These are phyloP conservation scores for Lipomyces kockii DNA, from an alignment of 805 yeast species.

Conservation along the genomic window DNA sequence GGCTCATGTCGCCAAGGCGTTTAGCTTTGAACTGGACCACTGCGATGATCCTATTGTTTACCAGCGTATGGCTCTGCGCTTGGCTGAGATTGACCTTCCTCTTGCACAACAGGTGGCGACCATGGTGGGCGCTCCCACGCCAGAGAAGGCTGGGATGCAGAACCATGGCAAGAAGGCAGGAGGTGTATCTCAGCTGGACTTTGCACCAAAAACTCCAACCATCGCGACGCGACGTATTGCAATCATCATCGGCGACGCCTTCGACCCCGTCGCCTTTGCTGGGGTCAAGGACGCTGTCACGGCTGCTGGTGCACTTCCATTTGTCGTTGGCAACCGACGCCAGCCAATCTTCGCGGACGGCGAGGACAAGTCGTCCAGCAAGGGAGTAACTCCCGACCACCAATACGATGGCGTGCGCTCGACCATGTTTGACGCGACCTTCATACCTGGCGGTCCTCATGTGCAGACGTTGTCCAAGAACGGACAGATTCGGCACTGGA, in stretches of 20 bases:
- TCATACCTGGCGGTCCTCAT: constrained; percentile 15
- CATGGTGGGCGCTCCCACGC: constrained; percentile 13
- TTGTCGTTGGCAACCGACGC: constrained; percentile 6
- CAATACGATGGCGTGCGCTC: constrained; percentile 10
- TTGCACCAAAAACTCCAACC: neutral
- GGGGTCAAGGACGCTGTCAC: neutral
- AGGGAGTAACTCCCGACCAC: constrained; percentile 11
- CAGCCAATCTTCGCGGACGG: constrained; percentile 10
- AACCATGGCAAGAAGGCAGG: neutral
- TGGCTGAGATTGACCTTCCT: constrained; percentile 5
- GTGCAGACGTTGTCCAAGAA: constrained; percentile 4
- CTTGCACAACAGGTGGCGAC: constrained; percentile 13
- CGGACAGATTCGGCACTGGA: constrained; percentile 13
- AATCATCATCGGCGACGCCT: constrained; percentile 15
- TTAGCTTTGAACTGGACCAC: constrained; percentile 15
- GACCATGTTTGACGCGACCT: constrained; percentile 13
- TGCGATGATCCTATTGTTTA: constrained; percentile 19
- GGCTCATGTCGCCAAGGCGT: constrained; percentile 11
- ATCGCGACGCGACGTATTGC: constrained; percentile 14
- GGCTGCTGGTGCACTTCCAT: constrained; percentile 7
- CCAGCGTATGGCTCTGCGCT: constrained; percentile 6
- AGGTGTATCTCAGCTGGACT: constrained; percentile 11
- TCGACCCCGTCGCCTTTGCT: neutral
- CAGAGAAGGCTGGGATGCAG: neutral
- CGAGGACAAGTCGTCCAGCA: neutral